Conservation (phyloP, 345 rosid species). For the Aurinia saxatilis region DNA sequence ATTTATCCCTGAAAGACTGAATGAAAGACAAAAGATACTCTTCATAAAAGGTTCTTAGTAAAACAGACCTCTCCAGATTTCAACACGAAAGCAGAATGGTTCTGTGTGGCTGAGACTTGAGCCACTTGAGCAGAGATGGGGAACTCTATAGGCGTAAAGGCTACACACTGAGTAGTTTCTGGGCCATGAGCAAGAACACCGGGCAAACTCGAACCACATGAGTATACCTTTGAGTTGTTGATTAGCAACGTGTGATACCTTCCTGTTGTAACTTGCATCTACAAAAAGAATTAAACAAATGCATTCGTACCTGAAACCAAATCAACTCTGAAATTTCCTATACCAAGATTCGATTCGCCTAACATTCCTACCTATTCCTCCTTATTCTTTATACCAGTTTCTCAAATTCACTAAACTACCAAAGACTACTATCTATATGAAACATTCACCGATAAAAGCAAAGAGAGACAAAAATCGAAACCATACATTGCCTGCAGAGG, state of each 20-base stretch:
- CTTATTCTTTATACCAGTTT: neutral
- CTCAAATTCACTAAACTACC: neutral
- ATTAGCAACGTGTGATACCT: slow-evolving; percentile 83
- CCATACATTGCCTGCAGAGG: slow-evolving; percentile 87
- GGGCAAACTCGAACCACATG: slow-evolving; percentile 83
- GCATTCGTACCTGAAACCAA: slow-evolving; percentile 5
- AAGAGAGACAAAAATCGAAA: slow-evolving; percentile 23
- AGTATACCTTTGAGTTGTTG: slow-evolving; percentile 75
- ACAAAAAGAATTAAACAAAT: slow-evolving; percentile 24
- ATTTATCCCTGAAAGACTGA: too few species aligned
- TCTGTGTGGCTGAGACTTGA: slow-evolving; percentile 87
- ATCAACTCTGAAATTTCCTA: neutral
- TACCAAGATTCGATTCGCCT: neutral
- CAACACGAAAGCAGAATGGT: slow-evolving; percentile 84
- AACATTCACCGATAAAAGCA: neutral
- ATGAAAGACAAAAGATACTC: too few species aligned
- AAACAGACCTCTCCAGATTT: slow-evolving; percentile 77
- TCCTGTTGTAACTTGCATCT: slow-evolving; percentile 96
- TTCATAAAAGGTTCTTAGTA: neutral
- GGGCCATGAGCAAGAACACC: slow-evolving; percentile 97
- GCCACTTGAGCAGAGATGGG: slow-evolving; percentile 51
- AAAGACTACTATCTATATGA: neutral
- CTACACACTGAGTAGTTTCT: slow-evolving; percentile 85
- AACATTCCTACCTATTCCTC: slow-evolving; percentile 1
- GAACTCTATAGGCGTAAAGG: slow-evolving; percentile 64